A percentile compares a stretch with the other conserved stretches of the same genome.
Conservation (phyloP, 495 filamentous ascomycete species). For the Paragyromitra xinjiangensis region DNA sequence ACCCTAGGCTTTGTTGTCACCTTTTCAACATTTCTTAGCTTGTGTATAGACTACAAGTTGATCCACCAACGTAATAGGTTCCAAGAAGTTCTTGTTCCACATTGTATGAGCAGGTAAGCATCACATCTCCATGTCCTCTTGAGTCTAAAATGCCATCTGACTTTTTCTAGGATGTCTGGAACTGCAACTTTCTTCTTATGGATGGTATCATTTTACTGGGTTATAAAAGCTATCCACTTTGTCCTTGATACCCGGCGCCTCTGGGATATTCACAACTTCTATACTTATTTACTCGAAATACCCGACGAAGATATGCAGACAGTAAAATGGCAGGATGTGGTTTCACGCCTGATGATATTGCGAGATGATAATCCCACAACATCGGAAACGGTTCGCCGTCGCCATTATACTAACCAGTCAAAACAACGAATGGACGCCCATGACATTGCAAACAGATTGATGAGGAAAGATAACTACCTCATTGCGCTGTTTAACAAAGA, state of each 20-base stretch:
- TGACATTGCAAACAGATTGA: slow-evolving; percentile 94
- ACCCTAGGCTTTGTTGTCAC: slow-evolving; percentile 81
- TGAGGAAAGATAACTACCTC: slow-evolving; percentile 95
- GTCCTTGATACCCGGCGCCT: slow-evolving; percentile 79
- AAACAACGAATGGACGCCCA: slow-evolving; percentile 96
- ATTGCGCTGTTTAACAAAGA: slow-evolving; percentile 98
- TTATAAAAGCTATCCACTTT: slow-evolving; percentile 78
- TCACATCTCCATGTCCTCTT: not conserved
- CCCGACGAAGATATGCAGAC: slow-evolving; percentile 95
- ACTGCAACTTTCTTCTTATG: slow-evolving; percentile 80
- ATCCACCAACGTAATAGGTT: slow-evolving; percentile 78
- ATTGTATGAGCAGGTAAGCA: slow-evolving; percentile 70
- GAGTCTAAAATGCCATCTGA: slow-evolving; percentile 10
- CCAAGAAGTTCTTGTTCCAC: slow-evolving; percentile 77
- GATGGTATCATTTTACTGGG: slow-evolving; percentile 87
- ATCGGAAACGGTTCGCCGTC: slow-evolving; percentile 70
- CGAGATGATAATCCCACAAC: slow-evolving; percentile 88
- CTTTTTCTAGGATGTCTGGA: slow-evolving; percentile 73
- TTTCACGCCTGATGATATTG: slow-evolving; percentile 84
- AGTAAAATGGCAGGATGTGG: slow-evolving; percentile 93
- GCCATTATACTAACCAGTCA: slow-evolving; percentile 70
- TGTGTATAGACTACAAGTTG: slow-evolving; percentile 83
- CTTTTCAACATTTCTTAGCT: slow-evolving; percentile 83
- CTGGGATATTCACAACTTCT: slow-evolving; percentile 86
- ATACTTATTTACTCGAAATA: slow-evolving; percentile 81